These are phyloP conservation scores for Geopyxis carbonaria DNA, from an alignment of 495 filamentous ascomycete genomes.

Conservation along the genomic window DNA sequence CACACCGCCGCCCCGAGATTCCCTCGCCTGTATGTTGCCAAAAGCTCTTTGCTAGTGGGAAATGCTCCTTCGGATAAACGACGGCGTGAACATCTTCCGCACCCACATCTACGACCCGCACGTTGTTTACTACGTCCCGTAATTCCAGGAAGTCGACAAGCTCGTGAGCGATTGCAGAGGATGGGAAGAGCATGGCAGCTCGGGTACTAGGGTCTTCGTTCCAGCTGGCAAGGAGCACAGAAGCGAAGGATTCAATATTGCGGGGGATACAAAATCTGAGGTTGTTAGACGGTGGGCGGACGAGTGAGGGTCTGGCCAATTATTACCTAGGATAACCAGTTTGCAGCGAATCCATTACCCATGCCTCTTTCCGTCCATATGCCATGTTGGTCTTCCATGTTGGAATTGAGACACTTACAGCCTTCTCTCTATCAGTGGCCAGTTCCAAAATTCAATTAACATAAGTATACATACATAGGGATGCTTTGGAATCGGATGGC, in stretches of 20 bases:
- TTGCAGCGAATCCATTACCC: slow-evolving; percentile 69
- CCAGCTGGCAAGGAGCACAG: no score
- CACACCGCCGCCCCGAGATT: slow-evolving; percentile 72
- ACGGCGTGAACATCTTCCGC: slow-evolving; percentile 59
- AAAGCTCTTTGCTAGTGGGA: slow-evolving; percentile 62
- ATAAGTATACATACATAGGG: no score
- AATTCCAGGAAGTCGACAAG: no score
- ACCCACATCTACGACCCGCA: no score
- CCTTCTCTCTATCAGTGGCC: slow-evolving; percentile 36
- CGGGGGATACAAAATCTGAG: no score
- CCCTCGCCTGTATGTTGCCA: slow-evolving; percentile 98
- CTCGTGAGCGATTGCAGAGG: slow-evolving; percentile 37
- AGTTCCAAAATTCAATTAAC: no score
- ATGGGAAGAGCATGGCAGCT: slow-evolving; percentile 73
- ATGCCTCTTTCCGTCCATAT: slow-evolving; percentile 81
- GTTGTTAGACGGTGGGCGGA: no score
- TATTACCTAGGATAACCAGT: slow-evolving; percentile 76
- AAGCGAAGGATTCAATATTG: no score
- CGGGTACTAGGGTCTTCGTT: no score
- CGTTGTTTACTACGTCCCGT: no score
- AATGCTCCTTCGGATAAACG: slow-evolving; percentile 47
- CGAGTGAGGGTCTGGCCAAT: no score
- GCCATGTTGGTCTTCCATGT: slow-evolving; percentile 82
- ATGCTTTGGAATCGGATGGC: no score
- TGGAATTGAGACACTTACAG: slow-evolving; percentile 86